Evolutionary conservation across 345 rosid species (phyloP).

Genomic region (Turnera subulata): DNA sequence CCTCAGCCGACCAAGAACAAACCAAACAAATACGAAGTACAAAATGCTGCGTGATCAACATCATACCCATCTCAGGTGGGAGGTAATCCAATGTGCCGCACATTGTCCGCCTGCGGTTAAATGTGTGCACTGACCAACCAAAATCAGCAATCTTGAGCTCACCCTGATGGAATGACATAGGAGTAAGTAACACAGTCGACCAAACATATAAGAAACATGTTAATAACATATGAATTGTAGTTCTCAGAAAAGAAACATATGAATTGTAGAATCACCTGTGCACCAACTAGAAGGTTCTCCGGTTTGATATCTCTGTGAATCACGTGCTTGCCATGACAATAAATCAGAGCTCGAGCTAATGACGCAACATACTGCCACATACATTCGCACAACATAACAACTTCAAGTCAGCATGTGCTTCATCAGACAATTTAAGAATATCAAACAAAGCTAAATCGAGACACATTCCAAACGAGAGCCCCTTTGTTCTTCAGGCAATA

Average conservation of each 20-base stretch:
- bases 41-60: conserved; percentile 1
- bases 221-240: background rate
- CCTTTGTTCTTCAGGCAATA: no score
- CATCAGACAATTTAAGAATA: background rate
- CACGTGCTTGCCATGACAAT: conserved; percentile 98
- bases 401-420: background rate
- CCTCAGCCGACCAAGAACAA: no score
- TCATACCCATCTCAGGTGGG: conserved; percentile 97
- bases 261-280: conserved; percentile 47
- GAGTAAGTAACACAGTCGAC: conserved; percentile 11
- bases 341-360: conserved; percentile 91
- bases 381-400: background rate
- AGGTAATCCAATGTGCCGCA: conserved; percentile 97
- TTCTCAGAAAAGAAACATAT: no score
- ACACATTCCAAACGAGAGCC: no score
- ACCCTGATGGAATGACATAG: conserved; percentile 48
- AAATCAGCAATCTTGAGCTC: conserved; percentile 99
- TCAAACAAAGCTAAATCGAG: background rate
- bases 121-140: conserved; percentile 99
- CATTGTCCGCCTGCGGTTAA: conserved; percentile 95
- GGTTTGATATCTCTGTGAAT: conserved; percentile 98
- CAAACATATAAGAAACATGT: background rate
- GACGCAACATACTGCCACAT: conserved; percentile 86
- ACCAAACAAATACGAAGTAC: background rate
- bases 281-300: conserved; percentile 82